Evolutionary conservation across 2,329 filamentous ascomycete genomes (phyloP).

Genomic region (Monosporascus sp.): DNA sequence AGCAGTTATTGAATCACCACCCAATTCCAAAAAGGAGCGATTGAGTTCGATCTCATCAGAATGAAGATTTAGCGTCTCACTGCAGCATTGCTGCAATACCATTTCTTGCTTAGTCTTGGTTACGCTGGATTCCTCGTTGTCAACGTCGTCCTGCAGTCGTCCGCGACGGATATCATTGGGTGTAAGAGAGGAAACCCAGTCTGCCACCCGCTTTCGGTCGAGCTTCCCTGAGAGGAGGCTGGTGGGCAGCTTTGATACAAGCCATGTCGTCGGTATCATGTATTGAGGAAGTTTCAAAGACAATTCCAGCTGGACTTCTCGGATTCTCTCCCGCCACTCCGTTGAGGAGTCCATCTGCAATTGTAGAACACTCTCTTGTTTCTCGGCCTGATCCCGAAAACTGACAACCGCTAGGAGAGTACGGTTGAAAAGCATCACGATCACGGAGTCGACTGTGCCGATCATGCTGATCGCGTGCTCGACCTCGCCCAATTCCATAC

Average conservation of each 20-base stretch:
- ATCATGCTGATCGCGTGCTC: slow-evolving; percentile 5
- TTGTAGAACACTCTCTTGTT: background rate
- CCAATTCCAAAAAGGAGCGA: slow-evolving; percentile 33
- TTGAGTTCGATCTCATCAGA: slow-evolving; percentile 22
- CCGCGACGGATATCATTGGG: background rate
- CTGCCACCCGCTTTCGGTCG: slow-evolving; percentile 31
- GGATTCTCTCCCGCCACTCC: background rate
- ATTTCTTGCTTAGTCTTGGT: slow-evolving; percentile 18
- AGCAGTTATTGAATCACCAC: slow-evolving; percentile 40
- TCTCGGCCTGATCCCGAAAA: background rate
- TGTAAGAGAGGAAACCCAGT: slow-evolving; percentile 35
- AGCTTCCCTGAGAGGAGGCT: slow-evolving; percentile 23
- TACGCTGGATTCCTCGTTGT: slow-evolving; percentile 33
- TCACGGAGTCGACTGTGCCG: background rate
- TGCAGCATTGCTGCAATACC: slow-evolving; percentile 27
- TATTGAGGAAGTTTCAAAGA: slow-evolving; percentile 29
- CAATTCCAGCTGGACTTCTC: slow-evolving; percentile 18
- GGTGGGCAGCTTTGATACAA: slow-evolving; percentile 24
- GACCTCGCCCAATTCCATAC: slow-evolving; percentile 13
- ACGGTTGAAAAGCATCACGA: slow-evolving; percentile 9
- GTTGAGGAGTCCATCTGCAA: background rate
- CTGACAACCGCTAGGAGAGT: slow-evolving; percentile 24
- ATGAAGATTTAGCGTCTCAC: slow-evolving; percentile 33
- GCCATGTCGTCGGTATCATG: slow-evolving; percentile 30
- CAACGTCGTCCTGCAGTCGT: slow-evolving; percentile 26